Evolutionary conservation across 164 flowering plant species (phyloP), one percentile per base, ranked within the genome.

Genomic region (Magnolia sinica): DNA sequence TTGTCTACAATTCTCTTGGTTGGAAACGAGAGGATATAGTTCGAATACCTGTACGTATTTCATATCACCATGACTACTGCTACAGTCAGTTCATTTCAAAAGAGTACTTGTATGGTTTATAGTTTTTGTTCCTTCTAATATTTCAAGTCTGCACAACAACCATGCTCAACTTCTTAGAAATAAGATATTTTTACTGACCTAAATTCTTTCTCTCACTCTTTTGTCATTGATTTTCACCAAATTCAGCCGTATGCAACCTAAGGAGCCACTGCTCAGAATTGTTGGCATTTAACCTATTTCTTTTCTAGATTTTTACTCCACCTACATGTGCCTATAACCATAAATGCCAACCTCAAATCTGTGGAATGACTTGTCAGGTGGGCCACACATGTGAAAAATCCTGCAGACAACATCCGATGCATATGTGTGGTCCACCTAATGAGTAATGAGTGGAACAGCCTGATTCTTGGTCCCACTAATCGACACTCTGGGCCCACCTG

Each of bases 1-100:
- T 95, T 80, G 84, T 86, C 71, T 93, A 95, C 82, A 95, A 95
- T 81, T 84, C 98, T 80, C 91, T 95, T 79, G 98, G 97, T 71
- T 95, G 98, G 98, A 90, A 86, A 81, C 85, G 98, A 79, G 87
- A 85, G 50, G 96, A 95, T 71, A 81, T 91, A 11, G 79, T 95
- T 73, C 88, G 87, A 77, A 83, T 95, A 73, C 98, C 98, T 74
- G 98, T 95, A 79, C 89, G 98, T 89, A 75, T 10, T 52, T 58
- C 23, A 24, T 51, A 9, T 64, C 29, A 7, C 5, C 45, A 37
- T 37, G 45, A 37, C 45, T 37, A 37, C 45, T 37, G 45, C 45
- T 37, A 37, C 45, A 37, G 45, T 55, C 9, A 7, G 61, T 55
- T 55, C 61, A 55, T 16, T 55, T 10, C 59, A 9, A 55, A 55